Percentiles rank a stretch among this genome's conserved stretches.
Evolutionary conservation across 805 yeast genomes (phyloP).

Genomic region (Candida easanensis): DNA sequence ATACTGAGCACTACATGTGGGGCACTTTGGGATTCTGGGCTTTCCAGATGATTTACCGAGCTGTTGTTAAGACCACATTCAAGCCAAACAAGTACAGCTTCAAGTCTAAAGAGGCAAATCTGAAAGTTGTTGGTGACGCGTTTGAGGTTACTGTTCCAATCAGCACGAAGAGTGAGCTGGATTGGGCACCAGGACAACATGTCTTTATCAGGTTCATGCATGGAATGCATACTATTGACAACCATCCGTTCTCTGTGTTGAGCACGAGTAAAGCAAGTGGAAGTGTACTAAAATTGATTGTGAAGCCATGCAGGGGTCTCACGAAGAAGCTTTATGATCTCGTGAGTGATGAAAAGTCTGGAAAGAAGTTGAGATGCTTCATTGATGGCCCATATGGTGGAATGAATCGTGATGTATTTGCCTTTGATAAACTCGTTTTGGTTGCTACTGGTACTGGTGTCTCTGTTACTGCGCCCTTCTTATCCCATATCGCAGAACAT

Average conservation of each 20-base stretch:
- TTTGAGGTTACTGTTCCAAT: conserved; percentile 35
- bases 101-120: conserved; percentile 35
- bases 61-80: conserved; percentile 42
- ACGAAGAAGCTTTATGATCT: conserved; percentile 35
- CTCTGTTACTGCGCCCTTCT: conserved; percentile 46
- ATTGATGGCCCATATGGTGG: conserved; percentile 64
- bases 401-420: conserved; percentile 38
- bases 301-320: conserved; percentile 46
- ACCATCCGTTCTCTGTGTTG: conserved; percentile 55
- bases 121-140: conserved; percentile 26
- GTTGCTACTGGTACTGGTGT: conserved; percentile 52
- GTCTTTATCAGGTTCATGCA: conserved; percentile 44
- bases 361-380: conserved; percentile 31
- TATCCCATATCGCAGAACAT: conserved; percentile 24
- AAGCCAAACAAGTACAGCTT: conserved; percentile 41
- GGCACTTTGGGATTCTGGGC: conserved; percentile 53
- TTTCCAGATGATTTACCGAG: conserved; percentile 45
- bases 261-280: conserved; percentile 29
- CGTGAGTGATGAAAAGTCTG: conserved; percentile 27
- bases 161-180: conserved; percentile 28
- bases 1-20: conserved; percentile 42
- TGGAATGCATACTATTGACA: conserved; percentile 44
- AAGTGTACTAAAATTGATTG: conserved; percentile 37
- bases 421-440: conserved; percentile 43
- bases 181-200: conserved; percentile 58